Evolutionary conservation across 2,329 filamentous ascomycete genomes (phyloP), one percentile per base, ranked within the genome.

Genomic region (Penicillium sp.): DNA sequence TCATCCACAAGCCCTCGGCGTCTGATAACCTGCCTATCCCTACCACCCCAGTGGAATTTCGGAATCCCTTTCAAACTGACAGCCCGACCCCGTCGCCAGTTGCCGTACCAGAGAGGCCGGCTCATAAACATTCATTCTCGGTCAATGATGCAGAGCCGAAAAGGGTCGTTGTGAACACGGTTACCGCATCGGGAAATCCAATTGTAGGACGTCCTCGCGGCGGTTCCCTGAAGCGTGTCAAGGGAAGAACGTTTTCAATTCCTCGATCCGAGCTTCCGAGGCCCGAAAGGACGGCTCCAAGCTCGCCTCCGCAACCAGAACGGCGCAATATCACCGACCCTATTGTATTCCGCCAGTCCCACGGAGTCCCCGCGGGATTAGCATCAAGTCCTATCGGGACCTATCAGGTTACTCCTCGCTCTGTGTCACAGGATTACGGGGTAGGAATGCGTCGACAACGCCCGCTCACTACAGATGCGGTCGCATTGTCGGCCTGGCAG

Each of bases 281-380:
- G 35, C 36, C 48, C 42, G 59, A 62, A 47, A 54, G 49, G 38
- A 28, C 53, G 12, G 52, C 47, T 23, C 49, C 52, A 20, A 44
- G 34, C 30, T 49, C 56, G 2, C 40, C 50, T 13, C 50, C 46
- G 25, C 42, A 47, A 6, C 47, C 56, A 27, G 55, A 54, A 43
- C 60, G 62, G 45, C 59, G 64, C 30, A 66, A 67, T 30, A 63
- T 68, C 34, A 68, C 64, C 9, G 62, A 67, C 39, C 64, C 65
- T 10, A 58, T 48, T 39, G 45, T 62, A 13, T 67, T 66, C 34
- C 52, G 56, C 32, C 61, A 57, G 15, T 60, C 64, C 18, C 50
- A 57, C 35, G 52, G 56, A 26, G 56, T 56, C 11, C n/a, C n/a
- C n/a, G n/a, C n/a, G n/a, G n/a, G n/a, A n/a, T n/a, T n/a, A n/a